Base-by-base conservation (phyloP, 805 yeast genomes). In the Metschnikowia koreensis region DNA sequence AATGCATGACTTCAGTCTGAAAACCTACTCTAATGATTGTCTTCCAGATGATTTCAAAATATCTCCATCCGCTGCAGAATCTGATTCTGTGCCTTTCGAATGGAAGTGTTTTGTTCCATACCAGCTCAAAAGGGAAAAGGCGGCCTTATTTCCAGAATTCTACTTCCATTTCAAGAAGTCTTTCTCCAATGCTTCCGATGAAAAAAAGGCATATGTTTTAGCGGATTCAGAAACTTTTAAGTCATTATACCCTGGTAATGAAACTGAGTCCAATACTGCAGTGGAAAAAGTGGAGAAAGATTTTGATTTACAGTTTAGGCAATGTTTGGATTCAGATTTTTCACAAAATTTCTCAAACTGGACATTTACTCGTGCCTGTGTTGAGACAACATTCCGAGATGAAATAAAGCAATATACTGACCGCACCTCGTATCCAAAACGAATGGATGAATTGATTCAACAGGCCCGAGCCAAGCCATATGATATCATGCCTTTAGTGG, bases 91-190 rank as follows among this genome's bases (percentile, higher is more conserved):
- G 34, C 41, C 39, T 9, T 44, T 36, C 13, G 38, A 37, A n/a
- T 26, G 26, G 12, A 8, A 10, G 3, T 29, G 17, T 22, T 31
- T 11, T 22, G 41, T 37, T 13, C 47, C 41, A 15, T 37, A 44
- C 47, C 41, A 15, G 17, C 41, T 36, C 34, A 17, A 27, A 11
- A 6, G n/a, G 17, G 47, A 27, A 8, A 44, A 44, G 13, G 29
- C 40, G 28, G 27, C 15, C 7, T 44, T 36, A 22, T 44, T 43
- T 34, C 47, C 47, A 3, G 47, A 44, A 16, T 44, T 44, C 33
- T 36, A 44, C n/a, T 44, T 44, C 13, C 47, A 34, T 15, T 37
- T 44, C 34, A 44, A 44, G 15, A 36, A 22, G 36, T 27, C 47
- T n/a, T 44, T 44, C n/a, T 34, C 47, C 6, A 15, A n/a, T 9